Evolutionary conservation across 305 asterid species (phyloP).

Genomic region (Fraxinus nigra): DNA sequence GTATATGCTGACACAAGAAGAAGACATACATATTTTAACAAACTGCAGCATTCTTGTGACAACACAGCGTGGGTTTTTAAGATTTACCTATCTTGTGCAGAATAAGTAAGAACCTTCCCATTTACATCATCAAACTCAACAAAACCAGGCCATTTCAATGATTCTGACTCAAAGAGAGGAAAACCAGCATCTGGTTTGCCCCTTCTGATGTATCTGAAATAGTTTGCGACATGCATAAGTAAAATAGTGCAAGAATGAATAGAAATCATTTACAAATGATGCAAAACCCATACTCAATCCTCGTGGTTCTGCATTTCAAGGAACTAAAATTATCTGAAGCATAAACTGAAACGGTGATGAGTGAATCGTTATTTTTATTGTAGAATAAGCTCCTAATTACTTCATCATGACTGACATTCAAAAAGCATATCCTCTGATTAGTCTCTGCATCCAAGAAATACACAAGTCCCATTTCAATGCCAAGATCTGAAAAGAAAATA

Average conservation of each 20-base stretch:
- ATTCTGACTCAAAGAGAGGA: constrained; percentile 88
- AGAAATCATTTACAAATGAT: not conserved
- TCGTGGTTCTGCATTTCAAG: constrained; percentile 90
- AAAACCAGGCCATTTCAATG: constrained; percentile 97
- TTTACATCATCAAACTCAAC: constrained; percentile 97
- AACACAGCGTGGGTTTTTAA: constrained; percentile 10
- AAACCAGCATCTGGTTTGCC: constrained; percentile 97
- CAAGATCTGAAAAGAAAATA: not conserved
- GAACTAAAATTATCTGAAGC: constrained; percentile 93
- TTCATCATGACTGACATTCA: constrained; percentile 94
- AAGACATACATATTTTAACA: constrained; percentile 19
- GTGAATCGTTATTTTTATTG: constrained; percentile 94
- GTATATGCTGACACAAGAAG: constrained; percentile 59
- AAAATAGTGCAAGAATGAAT: not conserved
- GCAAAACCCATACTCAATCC: constrained; percentile 69
- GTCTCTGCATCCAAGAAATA: constrained; percentile 56
- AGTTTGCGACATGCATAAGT: not conserved
- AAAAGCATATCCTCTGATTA: constrained; percentile 91
- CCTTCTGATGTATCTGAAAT: constrained; percentile 54
- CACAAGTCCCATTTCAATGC: constrained; percentile 78
- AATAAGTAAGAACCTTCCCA: constrained; percentile 92
- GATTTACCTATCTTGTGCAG: constrained; percentile 84
- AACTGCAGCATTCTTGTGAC: constrained; percentile 6
- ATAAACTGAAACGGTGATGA: constrained; percentile 90
- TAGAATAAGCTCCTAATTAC: constrained; percentile 94